Evolutionary conservation across 441 rosid species (phyloP), one percentile per base, ranked within the genome.

Genomic region (Biscutella laevigata): DNA sequence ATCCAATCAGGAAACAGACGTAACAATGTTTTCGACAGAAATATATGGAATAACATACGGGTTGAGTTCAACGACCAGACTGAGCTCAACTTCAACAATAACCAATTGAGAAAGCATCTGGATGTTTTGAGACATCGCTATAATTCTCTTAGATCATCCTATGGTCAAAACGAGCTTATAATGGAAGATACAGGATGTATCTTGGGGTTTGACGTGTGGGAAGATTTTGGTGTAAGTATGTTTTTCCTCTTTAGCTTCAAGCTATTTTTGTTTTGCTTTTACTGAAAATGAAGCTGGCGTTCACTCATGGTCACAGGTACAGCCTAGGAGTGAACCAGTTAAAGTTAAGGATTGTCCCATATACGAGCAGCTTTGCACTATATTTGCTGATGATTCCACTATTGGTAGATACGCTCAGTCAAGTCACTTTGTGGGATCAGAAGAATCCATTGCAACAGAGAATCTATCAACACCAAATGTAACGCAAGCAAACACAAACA

Each of bases 351-450:
- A 81, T n/a, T 77, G 84, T 10, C 83, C 84, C 7, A 86, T 86
- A 40, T 83, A 75, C 27, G 82, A 78, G 9, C 94, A 88, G 70
- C 79, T 86, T 22, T 71, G 83, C 61, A 51, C 73, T 14, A 89
- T 89, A 46, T 86, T 81, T 71, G 62, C 66, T 10, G 90, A 89
- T 61, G 64, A 81, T 49, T 77, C 77, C 12, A 71, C 69, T 13
- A 79, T 73, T 54, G 97, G 97, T 27, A 81, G 71, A 56, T 83
- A 81, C 62, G 97, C 97, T 49, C 95, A 81, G 69, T 88, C 96
- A 30, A 88, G 95, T 71, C 92, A 85, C 66, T 88, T 81, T 53
- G 86, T 78, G 53, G 87, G 76, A 11, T 61, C 79, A 57, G 88
- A 79, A 12, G 86, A 76, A 64, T 24, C 81, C 26, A 51, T 53